Percentiles rank a stretch among this genome's conserved stretches.
Conservation (phyloP, 805 yeast species). For the Wickerhamiella sorbophila region DNA sequence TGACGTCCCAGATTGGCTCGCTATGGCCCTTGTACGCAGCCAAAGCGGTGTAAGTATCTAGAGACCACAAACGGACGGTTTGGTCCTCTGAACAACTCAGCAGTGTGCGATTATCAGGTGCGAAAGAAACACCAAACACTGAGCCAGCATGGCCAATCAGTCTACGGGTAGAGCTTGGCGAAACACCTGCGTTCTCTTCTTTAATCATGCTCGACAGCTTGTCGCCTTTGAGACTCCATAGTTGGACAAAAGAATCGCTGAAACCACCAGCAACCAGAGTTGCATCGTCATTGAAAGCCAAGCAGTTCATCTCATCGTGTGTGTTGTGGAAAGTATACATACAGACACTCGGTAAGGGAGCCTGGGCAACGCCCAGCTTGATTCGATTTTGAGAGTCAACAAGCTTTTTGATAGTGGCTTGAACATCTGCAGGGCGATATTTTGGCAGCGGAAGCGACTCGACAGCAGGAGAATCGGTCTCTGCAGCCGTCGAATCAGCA, state of each 20-base stretch:
- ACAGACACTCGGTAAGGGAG: conserved; percentile 84
- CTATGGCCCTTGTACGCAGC: conserved; percentile 95
- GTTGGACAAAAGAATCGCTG: conserved; percentile 75
- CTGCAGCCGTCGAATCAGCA: conserved; percentile 38
- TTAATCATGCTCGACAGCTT: conserved; percentile 38
- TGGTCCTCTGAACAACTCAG: conserved; percentile 82
- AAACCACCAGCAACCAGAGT: conserved; percentile 87
- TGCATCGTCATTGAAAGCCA: conserved; percentile 78
- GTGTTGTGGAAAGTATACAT: conserved; percentile 98
- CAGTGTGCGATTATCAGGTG: conserved; percentile 76
- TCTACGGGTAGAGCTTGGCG: conserved; percentile 27
- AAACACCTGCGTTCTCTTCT: conserved; percentile 16
- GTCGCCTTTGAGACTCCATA: conserved; percentile 89
- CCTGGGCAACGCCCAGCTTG: conserved; percentile 45
- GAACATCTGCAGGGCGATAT: conserved; percentile 65
- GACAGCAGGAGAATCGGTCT: conserved; percentile 43
- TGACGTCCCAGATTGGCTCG: conserved; percentile 95
- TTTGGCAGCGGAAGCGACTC: conserved; percentile 78
- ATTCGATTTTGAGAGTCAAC: conserved; percentile 72
- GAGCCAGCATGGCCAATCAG: conserved; percentile 90
- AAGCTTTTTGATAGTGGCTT: conserved; percentile 60
- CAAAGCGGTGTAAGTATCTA: conserved; percentile 76
- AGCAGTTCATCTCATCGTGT: conserved; percentile 69
- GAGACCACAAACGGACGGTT: conserved; percentile 84
- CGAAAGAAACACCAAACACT: conserved; percentile 77